These are phyloP conservation scores for Fomitiporia mediterranea DNA, from an alignment of 1,284 basidiomycete genomes.

Conservation along the genomic window DNA sequence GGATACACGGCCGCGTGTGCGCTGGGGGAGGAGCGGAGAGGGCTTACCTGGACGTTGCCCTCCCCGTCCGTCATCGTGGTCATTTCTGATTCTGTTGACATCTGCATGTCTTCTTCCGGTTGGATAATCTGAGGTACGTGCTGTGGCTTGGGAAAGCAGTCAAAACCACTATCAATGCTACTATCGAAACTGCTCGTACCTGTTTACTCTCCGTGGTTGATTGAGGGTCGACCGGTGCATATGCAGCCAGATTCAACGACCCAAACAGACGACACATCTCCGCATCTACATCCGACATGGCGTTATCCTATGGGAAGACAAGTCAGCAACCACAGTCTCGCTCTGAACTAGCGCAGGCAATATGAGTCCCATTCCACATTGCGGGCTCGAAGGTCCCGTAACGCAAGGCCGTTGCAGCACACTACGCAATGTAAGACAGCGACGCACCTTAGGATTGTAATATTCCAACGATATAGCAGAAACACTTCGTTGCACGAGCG, in stretches of 20 bases:
- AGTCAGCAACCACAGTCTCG: not conserved
- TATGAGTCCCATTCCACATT: not conserved
- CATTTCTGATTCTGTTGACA: constrained; percentile 4
- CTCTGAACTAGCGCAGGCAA: not conserved
- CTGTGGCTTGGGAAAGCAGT: not conserved
- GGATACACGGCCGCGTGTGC: not conserved
- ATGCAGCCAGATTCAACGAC: not conserved
- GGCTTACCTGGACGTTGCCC: constrained; percentile 19
- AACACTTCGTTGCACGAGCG: not conserved
- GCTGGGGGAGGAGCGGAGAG: not conserved
- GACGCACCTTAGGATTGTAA: not conserved
- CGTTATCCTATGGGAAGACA: not conserved
- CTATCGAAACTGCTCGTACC: not conserved
- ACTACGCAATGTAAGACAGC: not conserved
- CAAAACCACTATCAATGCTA: not conserved
- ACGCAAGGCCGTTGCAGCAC: not conserved
- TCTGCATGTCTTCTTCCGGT: not conserved
- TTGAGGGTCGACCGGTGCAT: not conserved
- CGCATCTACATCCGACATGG: not conserved
- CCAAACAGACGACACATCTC: constrained; percentile 3
- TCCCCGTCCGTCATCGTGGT: constrained; percentile 11
- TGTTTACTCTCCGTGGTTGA: not conserved
- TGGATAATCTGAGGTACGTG: not conserved
- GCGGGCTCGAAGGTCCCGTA: not conserved
- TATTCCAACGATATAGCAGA: not conserved